Evolutionary conservation across 306 rosid genomes (phyloP).

Genomic region (Aeschynomene evenia): DNA sequence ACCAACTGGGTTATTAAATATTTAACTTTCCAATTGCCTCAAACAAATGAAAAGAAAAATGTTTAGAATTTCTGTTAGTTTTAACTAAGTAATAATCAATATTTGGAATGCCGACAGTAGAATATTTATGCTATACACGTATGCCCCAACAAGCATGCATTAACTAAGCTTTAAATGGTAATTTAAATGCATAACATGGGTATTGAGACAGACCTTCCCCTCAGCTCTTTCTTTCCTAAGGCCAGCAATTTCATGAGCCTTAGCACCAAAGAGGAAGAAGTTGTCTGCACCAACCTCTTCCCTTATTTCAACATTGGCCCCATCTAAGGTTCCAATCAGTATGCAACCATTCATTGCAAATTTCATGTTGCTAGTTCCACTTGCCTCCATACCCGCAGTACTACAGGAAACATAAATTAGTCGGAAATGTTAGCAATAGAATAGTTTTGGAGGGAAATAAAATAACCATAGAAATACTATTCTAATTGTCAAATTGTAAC

Average conservation of each 20-base stretch:
- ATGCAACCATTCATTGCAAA: slow-evolving; percentile 96
- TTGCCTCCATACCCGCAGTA: slow-evolving; percentile 99
- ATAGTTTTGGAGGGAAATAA: slow-evolving; percentile 14
- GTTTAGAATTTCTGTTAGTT: slow-evolving; percentile 6
- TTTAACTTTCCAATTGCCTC: slow-evolving; percentile 10
- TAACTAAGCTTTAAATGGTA: not conserved
- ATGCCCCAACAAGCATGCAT: slow-evolving; percentile 22
- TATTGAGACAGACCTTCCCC: slow-evolving; percentile 70
- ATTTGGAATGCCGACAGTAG: not conserved
- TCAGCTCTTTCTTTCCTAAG: slow-evolving; percentile 89
- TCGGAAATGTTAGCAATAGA: slow-evolving; percentile 15
- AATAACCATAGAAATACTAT: not conserved
- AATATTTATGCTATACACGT: not conserved
- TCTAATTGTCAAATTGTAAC: not conserved
- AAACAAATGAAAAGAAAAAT: not conserved
- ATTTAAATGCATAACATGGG: slow-evolving; percentile 18
- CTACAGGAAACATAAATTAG: slow-evolving; percentile 39
- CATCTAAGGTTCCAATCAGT: slow-evolving; percentile 94
- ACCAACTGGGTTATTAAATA: slow-evolving; percentile 32
- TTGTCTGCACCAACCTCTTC: slow-evolving; percentile 93
- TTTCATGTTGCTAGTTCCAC: slow-evolving; percentile 99
- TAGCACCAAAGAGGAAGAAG: slow-evolving; percentile 94
- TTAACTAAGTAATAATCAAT: not conserved
- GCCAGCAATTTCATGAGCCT: slow-evolving; percentile 90
- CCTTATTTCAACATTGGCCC: slow-evolving; percentile 97